phyloP scores from a whole-genome alignment of 2,329 filamentous ascomycete genomes.

The Magnaporthiopsis incrustans region DNA sequence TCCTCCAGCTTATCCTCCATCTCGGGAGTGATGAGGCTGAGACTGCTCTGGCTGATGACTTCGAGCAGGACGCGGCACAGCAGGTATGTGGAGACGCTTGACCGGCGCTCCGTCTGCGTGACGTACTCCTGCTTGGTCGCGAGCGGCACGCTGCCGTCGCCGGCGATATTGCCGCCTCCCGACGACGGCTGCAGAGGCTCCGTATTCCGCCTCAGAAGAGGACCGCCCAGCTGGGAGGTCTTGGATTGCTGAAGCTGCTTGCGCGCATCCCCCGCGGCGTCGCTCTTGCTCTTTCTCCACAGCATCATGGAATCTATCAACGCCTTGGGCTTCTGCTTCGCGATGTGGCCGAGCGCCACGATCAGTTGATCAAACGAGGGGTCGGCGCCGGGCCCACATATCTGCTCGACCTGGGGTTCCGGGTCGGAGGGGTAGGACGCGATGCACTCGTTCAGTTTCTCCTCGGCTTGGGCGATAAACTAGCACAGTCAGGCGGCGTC shows the following conservation, averaged over 20 bases:
- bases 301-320: constrained; percentile 97
- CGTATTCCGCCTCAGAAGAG: constrained; percentile 63
- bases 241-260: constrained; percentile 47
- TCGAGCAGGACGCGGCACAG: constrained; percentile 90
- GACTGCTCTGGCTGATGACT: constrained; percentile 82
- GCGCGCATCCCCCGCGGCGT: constrained; percentile 67
- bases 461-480: constrained; percentile 95
- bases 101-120: constrained; percentile 75
- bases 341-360: constrained; percentile 85
- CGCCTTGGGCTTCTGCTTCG: constrained; percentile 86
- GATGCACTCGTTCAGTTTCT: constrained; percentile 86
- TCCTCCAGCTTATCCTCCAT: constrained; percentile 92
- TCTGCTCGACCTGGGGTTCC: constrained; percentile 76
- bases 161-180: constrained; percentile 14
- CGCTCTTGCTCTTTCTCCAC: constrained; percentile 92
- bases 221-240: constrained; percentile 30
- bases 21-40: constrained; percentile 75
- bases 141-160: constrained; percentile 27
- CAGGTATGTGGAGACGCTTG: constrained; percentile 91
- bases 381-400: constrained; percentile 87
- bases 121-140: constrained; percentile 61
- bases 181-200: constrained; percentile 51
- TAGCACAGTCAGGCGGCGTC: constrained; percentile 4
- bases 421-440: constrained; percentile 65
- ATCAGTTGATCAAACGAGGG: constrained; percentile 90